phyloP scores from a whole-genome alignment of 352 stramenopile species.

The Globisporangium canariense region DNA sequence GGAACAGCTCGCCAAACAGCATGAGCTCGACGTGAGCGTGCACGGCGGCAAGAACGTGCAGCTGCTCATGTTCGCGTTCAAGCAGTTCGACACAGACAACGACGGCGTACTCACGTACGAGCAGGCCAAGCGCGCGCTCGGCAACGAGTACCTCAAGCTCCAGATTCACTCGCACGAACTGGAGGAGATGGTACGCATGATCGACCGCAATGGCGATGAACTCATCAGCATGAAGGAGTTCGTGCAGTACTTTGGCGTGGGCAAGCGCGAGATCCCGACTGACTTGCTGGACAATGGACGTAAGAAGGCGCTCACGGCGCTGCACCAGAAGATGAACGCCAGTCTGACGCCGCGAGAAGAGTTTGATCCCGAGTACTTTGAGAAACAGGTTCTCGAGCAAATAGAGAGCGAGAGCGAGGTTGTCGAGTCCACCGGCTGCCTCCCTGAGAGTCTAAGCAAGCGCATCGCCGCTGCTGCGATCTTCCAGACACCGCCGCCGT shows the following conservation, averaged over 20 bases:
- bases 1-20: constrained; percentile 49
- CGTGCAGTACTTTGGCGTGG: constrained; percentile 74
- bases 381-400: constrained; percentile 7
- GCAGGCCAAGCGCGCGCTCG: constrained; percentile 58
- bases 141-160: constrained; percentile 57
- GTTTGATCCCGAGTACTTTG: constrained; percentile 38
- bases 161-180: constrained; percentile 49
- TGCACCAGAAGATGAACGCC: constrained; percentile 50
- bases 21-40: constrained; percentile 49
- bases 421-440: constrained; percentile 26
- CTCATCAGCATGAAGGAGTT: constrained; percentile 82
- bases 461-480: constrained; percentile 37
- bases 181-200: constrained; percentile 70
- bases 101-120: constrained; percentile 73
- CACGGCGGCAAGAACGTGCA: constrained; percentile 65
- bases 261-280: constrained; percentile 51
- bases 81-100: constrained; percentile 73
- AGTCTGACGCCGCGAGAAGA: constrained; percentile 48
- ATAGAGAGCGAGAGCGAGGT: neutral
- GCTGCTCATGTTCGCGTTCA: constrained; percentile 72
- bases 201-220: constrained; percentile 67
- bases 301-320: constrained; percentile 50
- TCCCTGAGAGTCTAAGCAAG: constrained; percentile 50
- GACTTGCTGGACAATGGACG: constrained; percentile 62
- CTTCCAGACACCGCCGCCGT: constrained; percentile 23